Conservation (phyloP, 2,329 filamentous ascomycete species). For the Thelonectria blattea region DNA sequence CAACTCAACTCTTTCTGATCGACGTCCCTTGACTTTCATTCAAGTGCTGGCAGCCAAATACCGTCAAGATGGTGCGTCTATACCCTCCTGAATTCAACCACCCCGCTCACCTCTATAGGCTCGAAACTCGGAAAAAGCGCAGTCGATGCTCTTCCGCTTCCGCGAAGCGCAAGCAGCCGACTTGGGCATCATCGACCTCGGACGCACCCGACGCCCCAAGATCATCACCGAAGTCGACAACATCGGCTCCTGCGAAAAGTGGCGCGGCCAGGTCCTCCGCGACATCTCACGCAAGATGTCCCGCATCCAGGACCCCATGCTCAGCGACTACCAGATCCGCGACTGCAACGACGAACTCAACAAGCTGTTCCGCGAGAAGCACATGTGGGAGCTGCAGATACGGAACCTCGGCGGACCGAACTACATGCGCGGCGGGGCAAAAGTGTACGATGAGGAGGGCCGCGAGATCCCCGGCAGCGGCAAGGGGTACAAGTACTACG, state of each 20-base stretch:
- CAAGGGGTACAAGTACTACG: constrained; percentile 95
- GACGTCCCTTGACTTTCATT: constrained; percentile 11
- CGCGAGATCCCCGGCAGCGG: constrained; percentile 75
- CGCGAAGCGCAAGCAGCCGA: constrained; percentile 96
- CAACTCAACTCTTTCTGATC: constrained; percentile 21
- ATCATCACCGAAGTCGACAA: constrained; percentile 84
- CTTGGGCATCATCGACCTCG: constrained; percentile 92
- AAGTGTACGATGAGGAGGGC: constrained; percentile 76
- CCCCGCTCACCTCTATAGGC: constrained; percentile 63
- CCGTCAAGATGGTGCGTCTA: constrained; percentile 38
- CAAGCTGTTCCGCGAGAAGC: constrained; percentile 98
- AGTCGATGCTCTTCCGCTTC: constrained; percentile 99
- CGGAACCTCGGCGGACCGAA: constrained; percentile 95
- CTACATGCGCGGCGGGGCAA: constrained; percentile 80
- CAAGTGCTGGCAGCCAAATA: constrained; percentile 16
- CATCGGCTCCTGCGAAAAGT: constrained; percentile 92
- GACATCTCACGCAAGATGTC: constrained; percentile 97
- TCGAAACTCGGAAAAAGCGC: constrained; percentile 97
- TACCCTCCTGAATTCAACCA: too few species aligned
- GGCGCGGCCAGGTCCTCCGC: constrained; percentile 96
- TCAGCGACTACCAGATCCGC: constrained; percentile 97
- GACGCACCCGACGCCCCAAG: constrained; percentile 87
- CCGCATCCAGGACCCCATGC: constrained; percentile 86
- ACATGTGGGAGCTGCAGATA: constrained; percentile 98
- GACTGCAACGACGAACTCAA: constrained; percentile 99